Percentiles rank a stretch among this genome's conserved stretches.
Conservation (phyloP, 352 stramenopile genomes). For the Blastocystis sp. region DNA sequence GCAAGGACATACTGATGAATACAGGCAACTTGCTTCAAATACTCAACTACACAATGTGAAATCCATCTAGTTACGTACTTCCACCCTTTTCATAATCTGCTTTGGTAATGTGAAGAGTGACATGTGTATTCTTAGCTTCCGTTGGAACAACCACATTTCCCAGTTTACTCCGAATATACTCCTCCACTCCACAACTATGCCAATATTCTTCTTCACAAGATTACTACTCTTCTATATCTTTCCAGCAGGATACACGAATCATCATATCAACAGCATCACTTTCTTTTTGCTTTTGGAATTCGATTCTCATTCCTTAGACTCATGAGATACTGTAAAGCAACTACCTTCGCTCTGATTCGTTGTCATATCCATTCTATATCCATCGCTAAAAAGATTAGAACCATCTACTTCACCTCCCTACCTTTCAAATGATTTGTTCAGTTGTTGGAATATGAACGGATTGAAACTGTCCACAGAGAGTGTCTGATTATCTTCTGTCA, state of each 20-base stretch:
- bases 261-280: neutral
- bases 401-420: neutral
- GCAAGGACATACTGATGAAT: slow-evolving; percentile 26
- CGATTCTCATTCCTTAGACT: slow-evolving; percentile 37
- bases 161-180: neutral
- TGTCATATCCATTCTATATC: neutral
- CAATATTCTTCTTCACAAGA: neutral
- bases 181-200: slow-evolving; percentile 24
- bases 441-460: slow-evolving; percentile 2
- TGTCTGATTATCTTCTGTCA: slow-evolving; percentile 36
- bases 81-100: slow-evolving; percentile 30
- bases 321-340: neutral
- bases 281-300: slow-evolving; percentile 45
- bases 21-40: slow-evolving; percentile 20
- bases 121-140: neutral
- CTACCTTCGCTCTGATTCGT: slow-evolving; percentile 38
- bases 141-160: neutral
- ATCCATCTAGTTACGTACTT: neutral
- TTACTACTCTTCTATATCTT: slow-evolving; percentile 38
- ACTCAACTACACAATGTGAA: neutral
- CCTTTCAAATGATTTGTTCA: slow-evolving; percentile 47
- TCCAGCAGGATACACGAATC: slow-evolving; percentile 17
- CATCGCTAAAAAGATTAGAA: slow-evolving; percentile 8
- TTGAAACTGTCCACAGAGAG: slow-evolving; percentile 37
- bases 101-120: slow-evolving; percentile 1